Base-by-base conservation (phyloP, 306 rosid genomes). In the Gastrolobium villosum region DNA sequence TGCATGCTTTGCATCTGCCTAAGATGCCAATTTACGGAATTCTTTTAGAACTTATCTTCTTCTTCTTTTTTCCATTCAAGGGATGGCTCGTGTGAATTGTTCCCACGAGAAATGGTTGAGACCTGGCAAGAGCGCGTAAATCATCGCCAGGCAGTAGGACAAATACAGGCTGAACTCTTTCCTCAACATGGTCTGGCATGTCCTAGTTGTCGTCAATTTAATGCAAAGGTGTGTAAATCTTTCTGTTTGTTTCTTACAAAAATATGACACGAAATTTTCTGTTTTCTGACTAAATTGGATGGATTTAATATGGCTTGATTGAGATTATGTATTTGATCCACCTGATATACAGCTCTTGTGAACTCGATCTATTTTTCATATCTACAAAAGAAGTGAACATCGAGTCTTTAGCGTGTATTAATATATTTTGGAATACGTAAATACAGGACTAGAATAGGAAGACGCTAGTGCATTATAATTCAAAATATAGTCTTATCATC, bases 151-250 rank as follows among this genome's bases (percentile, higher is more conserved):
- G 87, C 70, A 46, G 59, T 88, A 36, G 93, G 90, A 81, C 96
- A 88, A 81, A 28, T 83, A 50, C 96, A 76, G 61, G 96, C 93
- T 31, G 83, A 78, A 75, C 76, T 88, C 70, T 84, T 83, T 79
- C 85, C 50, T 45, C 78, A 40, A 37, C 82, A 14, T 35, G 91
- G 87, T 59, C 72, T 68, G 14, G 7, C 70, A 53, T 94, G 98
- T 84, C 97, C 96, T 60, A 88, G 48, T 66, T 94, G 98, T 84
- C 86, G 97, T 55, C 98, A 94, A 74, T 82, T 82, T 66, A 94
- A 94, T 88, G 93, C 88, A 14, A 94, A 94, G 98, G 98, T 94
- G 74, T 79, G 90, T 49, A 32, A 74, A 79, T 65, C 79, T 40
- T 75, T 55, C 56, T 46, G 55, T 74, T 73, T 68, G 6, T 67